A percentile compares a stretch with the other conserved stretches of the same genome.
Conservation (phyloP, 2,329 filamentous ascomycete genomes). For the Epichloe aotearoae region DNA sequence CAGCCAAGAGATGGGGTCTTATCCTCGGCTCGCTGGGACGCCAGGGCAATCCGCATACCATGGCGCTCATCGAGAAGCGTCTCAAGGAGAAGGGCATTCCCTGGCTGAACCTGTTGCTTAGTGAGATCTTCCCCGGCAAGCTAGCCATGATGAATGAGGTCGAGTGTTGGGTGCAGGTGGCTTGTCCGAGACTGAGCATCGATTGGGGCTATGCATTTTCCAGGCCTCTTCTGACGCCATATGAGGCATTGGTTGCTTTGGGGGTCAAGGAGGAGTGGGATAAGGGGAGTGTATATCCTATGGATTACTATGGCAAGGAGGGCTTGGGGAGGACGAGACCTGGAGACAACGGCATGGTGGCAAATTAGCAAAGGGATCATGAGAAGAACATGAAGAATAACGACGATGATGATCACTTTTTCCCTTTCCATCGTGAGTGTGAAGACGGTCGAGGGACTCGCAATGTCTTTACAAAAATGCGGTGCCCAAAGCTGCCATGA, state of each 20-base stretch:
- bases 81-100: slow-evolving; percentile 61
- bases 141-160: slow-evolving; percentile 86
- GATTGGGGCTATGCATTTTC: slow-evolving; percentile 98
- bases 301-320: slow-evolving; percentile 96
- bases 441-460: too few relatives aligned
- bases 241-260: slow-evolving; percentile 86
- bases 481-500: too few relatives aligned
- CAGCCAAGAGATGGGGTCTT: slow-evolving; percentile 81
- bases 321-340: slow-evolving; percentile 70
- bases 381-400: neutral
- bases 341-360: slow-evolving; percentile 6
- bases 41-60: slow-evolving; percentile 89
- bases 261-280: slow-evolving; percentile 67
- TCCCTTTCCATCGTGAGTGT: neutral
- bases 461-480: too few relatives aligned
- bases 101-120: slow-evolving; percentile 74
- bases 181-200: slow-evolving; percentile 91
- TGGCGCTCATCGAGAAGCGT: slow-evolving; percentile 71
- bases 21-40: slow-evolving; percentile 86
- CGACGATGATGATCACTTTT: neutral
- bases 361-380: neutral
- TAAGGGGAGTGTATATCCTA: slow-evolving; percentile 55
- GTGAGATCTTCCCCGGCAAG: slow-evolving; percentile 94
- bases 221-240: slow-evolving; percentile 76
- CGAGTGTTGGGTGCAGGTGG: slow-evolving; percentile 96